Base-by-base conservation (phyloP, 2,329 filamentous ascomycete species). In the Diaporthe citri region DNA sequence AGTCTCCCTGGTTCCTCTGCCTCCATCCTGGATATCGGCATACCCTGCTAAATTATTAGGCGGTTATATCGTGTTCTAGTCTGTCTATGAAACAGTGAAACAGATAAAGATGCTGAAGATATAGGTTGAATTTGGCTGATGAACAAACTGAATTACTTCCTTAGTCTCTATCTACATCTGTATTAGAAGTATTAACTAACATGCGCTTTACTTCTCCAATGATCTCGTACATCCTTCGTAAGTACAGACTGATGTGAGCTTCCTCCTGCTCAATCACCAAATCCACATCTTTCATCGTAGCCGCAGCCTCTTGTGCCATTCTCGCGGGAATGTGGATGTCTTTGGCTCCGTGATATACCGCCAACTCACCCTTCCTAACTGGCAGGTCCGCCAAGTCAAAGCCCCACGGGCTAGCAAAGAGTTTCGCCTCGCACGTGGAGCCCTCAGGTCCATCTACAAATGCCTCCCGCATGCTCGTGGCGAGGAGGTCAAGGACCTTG, bases 301-400 rank as follows among this genome's bases (percentile, higher is more conserved):
- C 72, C 7, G 73, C 72, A 17, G 77, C 78, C 74, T 79, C 80
- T 46, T 75, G 57, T 2, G 77, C 79, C 80, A 78, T 79, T 2
- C 72, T 59, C 4, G 78, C 55, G 3, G 80, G 79, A 4, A 78
- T 75, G 39, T 81, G 80, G 20, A 75, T 67, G 41, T 81, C 79
- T 52, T 75, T 25, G 1, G 39, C 74, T 13, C 80, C 79, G 36
- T 81, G 79, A 76, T 78, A 81, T 12, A 79, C 51, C 13, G 78
- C 59, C 60, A 80, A 22, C 48, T 62, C 66, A 15, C 74, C 76
- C 28, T 76, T 74, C 43, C 76, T 75, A 13, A 75, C 59, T 17
- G 66, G 46, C 20, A 80, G 34, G 6, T 79, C 77, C 3, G 77
- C 75, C 13, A 80, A 72, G n/a, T 72, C 67, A 67, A 80, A 81